Percentiles rank a stretch among this genome's conserved stretches.
phyloP scores from a whole-genome alignment of 2,329 filamentous ascomycete genomes.

The Cryphonectria japonica region DNA sequence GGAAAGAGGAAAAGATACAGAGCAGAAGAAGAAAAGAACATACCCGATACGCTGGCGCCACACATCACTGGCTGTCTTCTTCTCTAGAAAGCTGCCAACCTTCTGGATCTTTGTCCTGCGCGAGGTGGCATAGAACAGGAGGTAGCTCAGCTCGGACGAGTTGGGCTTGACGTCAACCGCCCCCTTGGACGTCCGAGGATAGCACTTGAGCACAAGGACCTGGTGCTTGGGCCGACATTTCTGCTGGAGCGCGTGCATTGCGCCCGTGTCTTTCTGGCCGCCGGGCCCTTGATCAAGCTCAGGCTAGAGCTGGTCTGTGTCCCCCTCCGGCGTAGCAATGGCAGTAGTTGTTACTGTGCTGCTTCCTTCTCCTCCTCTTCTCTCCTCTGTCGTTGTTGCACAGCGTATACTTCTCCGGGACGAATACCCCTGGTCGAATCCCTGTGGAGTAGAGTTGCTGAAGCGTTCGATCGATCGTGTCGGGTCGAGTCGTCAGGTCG shows the following conservation, averaged over 20 bases:
- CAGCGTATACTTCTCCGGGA: neutral
- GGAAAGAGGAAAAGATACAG: neutral
- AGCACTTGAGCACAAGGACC: conserved; percentile 94
- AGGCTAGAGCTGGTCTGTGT: neutral
- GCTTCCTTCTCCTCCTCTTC: neutral
- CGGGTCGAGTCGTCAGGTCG: neutral
- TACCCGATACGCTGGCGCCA: conserved; percentile 87
- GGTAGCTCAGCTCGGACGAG: conserved; percentile 93
- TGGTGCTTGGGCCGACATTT: conserved; percentile 92
- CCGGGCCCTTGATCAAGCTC: neutral
- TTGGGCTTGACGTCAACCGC: conserved; percentile 94
- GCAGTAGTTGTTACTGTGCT: neutral
- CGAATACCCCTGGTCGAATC: neutral
- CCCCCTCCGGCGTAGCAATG: too few species aligned
- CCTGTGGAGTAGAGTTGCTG: neutral
- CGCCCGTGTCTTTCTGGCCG: conserved; percentile 30
- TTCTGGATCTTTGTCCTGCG: conserved; percentile 95
- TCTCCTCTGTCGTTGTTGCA: neutral
- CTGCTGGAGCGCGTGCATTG: conserved; percentile 68
- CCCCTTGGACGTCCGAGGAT: conserved; percentile 89
- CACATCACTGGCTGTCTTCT: conserved; percentile 89
- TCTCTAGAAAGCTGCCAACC: conserved; percentile 91
- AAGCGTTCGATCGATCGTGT: neutral
- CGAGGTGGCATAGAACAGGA: conserved; percentile 95
- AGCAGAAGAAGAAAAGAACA: conserved; percentile 37